phyloP scores from a whole-genome alignment of 1,284 basidiomycete species.

The Acaromyces ingoldii region DNA sequence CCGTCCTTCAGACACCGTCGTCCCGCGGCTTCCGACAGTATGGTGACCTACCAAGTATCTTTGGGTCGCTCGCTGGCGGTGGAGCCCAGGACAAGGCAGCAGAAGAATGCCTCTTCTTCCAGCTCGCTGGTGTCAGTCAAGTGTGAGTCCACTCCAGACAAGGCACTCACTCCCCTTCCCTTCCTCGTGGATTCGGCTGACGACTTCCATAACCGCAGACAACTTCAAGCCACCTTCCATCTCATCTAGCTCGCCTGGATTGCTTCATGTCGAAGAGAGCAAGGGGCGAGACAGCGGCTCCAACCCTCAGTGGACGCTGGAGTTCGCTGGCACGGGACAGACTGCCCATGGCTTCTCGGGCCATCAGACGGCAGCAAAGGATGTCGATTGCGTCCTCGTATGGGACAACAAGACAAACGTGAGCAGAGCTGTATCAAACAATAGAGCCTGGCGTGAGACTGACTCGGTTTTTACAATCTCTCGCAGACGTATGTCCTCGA shows the following conservation, averaged over 20 bases:
- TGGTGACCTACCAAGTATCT: too few species aligned
- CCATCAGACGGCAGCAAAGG: background rate
- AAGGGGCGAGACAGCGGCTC: background rate
- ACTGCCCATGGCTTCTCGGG: background rate
- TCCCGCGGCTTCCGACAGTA: too few species aligned
- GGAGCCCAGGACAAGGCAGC: too few species aligned
- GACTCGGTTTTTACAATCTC: too few species aligned
- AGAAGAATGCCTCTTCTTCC: background rate
- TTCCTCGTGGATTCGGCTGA: too few species aligned
- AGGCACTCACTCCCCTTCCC: too few species aligned
- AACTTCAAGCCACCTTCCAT: conserved; percentile 6
- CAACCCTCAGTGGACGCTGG: background rate
- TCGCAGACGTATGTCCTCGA: conserved; percentile 1
- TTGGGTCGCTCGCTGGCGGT: too few species aligned
- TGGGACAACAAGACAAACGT: conserved; percentile 1
- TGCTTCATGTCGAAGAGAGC: too few species aligned
- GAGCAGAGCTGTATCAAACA: background rate
- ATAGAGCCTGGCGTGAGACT: too few species aligned
- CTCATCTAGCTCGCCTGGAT: background rate
- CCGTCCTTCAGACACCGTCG: too few species aligned
- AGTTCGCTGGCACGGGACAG: background rate
- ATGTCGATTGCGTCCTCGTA: conserved; percentile 5
- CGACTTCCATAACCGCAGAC: too few species aligned
- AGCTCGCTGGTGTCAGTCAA: background rate
- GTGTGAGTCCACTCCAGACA: conserved; percentile 2